A percentile compares a stretch with the other conserved stretches of the same genome.
Conservation (phyloP, 2,329 filamentous ascomycete species). For the Colletotrichum lindemuthianum region DNA sequence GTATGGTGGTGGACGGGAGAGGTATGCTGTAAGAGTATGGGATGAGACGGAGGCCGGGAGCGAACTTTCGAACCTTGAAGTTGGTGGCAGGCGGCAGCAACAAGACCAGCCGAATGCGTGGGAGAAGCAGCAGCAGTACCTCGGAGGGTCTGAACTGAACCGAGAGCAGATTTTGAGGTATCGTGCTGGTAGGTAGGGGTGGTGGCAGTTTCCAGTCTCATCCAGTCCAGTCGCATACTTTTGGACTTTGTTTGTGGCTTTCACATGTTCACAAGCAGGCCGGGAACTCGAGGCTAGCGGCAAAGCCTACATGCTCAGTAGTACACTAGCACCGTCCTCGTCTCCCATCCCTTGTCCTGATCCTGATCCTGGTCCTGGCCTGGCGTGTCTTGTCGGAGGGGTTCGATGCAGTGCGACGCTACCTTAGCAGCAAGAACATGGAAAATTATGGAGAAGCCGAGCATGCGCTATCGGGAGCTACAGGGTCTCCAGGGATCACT, state of each 20-base stretch:
- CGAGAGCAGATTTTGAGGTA: slow-evolving; percentile 5
- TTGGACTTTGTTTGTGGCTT: slow-evolving; percentile 26
- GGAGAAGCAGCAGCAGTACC: background rate
- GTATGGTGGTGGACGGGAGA: slow-evolving; percentile 31
- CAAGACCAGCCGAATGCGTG: background rate
- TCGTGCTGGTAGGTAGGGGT: background rate
- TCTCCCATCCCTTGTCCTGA: slow-evolving; percentile 26
- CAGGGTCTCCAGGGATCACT: slow-evolving; percentile 7
- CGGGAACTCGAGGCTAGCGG: slow-evolving; percentile 20
- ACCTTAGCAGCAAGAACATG: slow-evolving; percentile 16
- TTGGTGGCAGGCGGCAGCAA: slow-evolving; percentile 16
- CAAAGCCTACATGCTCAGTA: no score
- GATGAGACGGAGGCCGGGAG: slow-evolving; percentile 37
- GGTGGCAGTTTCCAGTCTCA: background rate
- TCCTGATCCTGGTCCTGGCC: background rate
- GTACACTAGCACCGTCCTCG: slow-evolving; percentile 26
- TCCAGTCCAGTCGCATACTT: background rate
- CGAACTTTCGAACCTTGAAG: slow-evolving; percentile 33
- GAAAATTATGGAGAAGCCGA: slow-evolving; percentile 31
- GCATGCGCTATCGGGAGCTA: slow-evolving; percentile 32
- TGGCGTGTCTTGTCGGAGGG: slow-evolving; percentile 21
- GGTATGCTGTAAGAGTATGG: slow-evolving; percentile 33
- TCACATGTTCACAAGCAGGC: slow-evolving; percentile 35
- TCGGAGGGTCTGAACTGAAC: slow-evolving; percentile 27
- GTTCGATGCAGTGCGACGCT: slow-evolving; percentile 32